Conservation (phyloP, 169 alveolate species). For the Blepharisma undulans region DNA sequence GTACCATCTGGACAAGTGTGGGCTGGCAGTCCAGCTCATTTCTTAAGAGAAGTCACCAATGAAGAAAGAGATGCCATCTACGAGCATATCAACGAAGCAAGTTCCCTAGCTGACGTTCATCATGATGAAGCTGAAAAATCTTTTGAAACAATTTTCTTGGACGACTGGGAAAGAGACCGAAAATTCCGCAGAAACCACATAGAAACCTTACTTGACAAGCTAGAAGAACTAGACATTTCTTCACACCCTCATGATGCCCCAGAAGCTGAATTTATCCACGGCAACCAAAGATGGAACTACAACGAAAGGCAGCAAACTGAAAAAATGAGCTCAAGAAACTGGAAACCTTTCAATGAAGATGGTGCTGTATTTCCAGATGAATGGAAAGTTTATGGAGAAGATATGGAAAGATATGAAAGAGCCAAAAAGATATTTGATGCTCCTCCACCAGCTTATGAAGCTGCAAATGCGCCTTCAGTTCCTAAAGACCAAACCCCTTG, state of each 20-base stretch:
- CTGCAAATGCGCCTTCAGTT: background rate
- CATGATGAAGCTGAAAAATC: slow-evolving; percentile 59
- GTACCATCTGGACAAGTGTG: slow-evolving; percentile 63
- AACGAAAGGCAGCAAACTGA: slow-evolving; percentile 41
- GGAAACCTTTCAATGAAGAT: slow-evolving; percentile 58
- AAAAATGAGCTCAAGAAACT: background rate
- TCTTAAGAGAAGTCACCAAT: slow-evolving; percentile 58
- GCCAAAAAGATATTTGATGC: slow-evolving; percentile 53
- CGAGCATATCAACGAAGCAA: background rate
- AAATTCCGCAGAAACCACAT: background rate
- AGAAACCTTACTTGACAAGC: slow-evolving; percentile 7
- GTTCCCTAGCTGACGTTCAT: slow-evolving; percentile 52
- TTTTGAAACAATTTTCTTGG: slow-evolving; percentile 34
- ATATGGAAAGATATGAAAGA: slow-evolving; percentile 49
- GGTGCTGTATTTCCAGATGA: slow-evolving; percentile 57
- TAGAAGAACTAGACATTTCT: slow-evolving; percentile 30
- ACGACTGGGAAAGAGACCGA: background rate
- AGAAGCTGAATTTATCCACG: slow-evolving; percentile 46
- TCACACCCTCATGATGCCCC: slow-evolving; percentile 41
- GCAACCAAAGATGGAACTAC: slow-evolving; percentile 16
- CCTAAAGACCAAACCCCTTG: slow-evolving; percentile 63
- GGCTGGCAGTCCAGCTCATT: slow-evolving; percentile 68
- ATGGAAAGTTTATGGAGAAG: slow-evolving; percentile 58
- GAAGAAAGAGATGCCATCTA: slow-evolving; percentile 46
- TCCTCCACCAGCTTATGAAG: slow-evolving; percentile 21